These are phyloP conservation scores for Populus nigra DNA, from an alignment of 345 rosid species.

Conservation along the genomic window DNA sequence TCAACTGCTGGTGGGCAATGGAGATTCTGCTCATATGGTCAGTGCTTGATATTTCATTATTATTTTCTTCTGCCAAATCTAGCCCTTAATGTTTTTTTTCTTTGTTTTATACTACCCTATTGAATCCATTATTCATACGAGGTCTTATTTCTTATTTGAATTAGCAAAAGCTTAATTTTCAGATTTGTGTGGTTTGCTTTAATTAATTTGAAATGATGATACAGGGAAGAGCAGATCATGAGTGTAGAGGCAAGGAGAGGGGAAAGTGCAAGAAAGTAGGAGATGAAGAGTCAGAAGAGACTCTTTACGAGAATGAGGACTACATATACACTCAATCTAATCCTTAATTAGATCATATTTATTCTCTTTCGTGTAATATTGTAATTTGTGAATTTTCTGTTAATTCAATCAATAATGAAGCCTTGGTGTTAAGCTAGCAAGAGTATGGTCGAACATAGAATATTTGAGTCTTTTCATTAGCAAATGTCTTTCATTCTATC, in stretches of 20 bases:
- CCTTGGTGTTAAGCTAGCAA: too few relatives aligned
- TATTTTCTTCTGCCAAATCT: not conserved
- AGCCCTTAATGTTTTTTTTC: not conserved
- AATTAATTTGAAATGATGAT: not conserved
- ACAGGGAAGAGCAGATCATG: constrained; percentile 7
- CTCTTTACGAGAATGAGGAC: constrained; percentile 14
- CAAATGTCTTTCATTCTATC: too few relatives aligned
- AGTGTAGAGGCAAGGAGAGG: constrained; percentile 2
- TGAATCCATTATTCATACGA: not conserved
- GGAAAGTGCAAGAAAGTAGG: constrained; percentile 19
- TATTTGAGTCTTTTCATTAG: too few relatives aligned
- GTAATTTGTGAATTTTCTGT: too few relatives aligned
- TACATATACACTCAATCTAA: constrained; percentile 16
- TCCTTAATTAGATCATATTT: not conserved
- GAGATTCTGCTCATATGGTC: not conserved
- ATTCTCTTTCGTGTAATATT: too few relatives aligned
- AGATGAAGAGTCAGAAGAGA: constrained; percentile 14
- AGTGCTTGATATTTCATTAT: not conserved
- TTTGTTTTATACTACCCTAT: not conserved
- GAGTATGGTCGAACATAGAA: too few relatives aligned
- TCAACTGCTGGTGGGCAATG: not conserved
- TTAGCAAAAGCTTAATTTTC: not conserved
- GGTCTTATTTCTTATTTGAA: not conserved
- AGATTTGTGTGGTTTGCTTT: not conserved
- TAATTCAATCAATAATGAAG: too few relatives aligned